Conservation (phyloP, 2,329 filamentous ascomycete species). For the Arthrobotrys conoides region DNA sequence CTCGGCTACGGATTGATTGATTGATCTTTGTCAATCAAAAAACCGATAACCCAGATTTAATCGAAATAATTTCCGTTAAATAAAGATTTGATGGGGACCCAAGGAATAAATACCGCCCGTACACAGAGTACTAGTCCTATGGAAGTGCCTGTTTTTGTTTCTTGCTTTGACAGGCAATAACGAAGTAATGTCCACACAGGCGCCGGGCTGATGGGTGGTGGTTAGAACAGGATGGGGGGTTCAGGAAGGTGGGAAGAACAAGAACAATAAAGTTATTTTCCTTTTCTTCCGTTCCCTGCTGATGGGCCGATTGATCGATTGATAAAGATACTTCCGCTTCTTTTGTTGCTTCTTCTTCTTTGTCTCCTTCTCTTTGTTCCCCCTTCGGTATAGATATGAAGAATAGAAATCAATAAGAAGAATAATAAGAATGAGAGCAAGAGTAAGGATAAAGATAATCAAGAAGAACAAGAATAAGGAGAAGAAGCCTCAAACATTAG, state of each 20-base stretch:
- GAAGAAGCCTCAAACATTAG: constrained; percentile 11
- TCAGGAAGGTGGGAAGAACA: constrained; percentile 26
- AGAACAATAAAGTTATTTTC: neutral
- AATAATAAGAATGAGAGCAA: neutral
- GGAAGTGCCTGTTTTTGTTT: neutral
- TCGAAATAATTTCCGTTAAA: constrained; percentile 34
- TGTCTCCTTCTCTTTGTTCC: neutral
- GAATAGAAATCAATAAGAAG: neutral
- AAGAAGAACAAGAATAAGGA: constrained; percentile 4
- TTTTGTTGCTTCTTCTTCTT: neutral
- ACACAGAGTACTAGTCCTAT: no score
- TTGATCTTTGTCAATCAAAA: neutral
- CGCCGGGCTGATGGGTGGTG: constrained; percentile 14
- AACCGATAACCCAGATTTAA: neutral
- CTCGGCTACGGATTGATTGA: constrained; percentile 26
- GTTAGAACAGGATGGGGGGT: neutral
- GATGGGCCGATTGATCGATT: neutral
- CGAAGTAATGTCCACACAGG: constrained; percentile 8
- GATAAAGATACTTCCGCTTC: neutral
- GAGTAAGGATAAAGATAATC: neutral
- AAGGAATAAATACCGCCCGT: constrained; percentile 12
- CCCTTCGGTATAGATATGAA: neutral
- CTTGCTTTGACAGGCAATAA: neutral
- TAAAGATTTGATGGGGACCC: constrained; percentile 15
- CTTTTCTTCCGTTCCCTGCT: neutral